phyloP scores from a whole-genome alignment of 192 early-diverging fungal genomes.

The Entophlyctis luteolus region DNA sequence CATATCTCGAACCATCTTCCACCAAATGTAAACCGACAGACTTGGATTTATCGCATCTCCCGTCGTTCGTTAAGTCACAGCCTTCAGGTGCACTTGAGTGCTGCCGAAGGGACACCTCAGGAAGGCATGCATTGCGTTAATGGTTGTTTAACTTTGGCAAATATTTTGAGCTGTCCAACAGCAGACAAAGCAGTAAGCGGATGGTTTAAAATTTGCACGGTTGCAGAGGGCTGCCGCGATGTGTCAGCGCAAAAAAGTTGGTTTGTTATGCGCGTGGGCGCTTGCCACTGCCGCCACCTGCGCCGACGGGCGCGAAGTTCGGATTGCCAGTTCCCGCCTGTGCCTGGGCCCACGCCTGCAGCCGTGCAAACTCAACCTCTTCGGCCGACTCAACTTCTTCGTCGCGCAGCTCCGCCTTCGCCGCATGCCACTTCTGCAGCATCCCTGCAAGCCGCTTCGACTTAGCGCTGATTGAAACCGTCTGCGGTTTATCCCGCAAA shows the following conservation, averaged over 20 bases:
- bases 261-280: neutral
- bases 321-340: slow-evolving; percentile 6
- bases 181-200: neutral
- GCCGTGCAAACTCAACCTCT: neutral
- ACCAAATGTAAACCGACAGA: too few relatives aligned
- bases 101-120: too few relatives aligned
- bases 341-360: slow-evolving; percentile 7
- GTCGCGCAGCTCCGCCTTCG: slow-evolving; percentile 5
- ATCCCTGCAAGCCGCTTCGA: neutral
- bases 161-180: neutral
- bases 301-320: slow-evolving; percentile 11
- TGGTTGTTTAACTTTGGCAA: neutral
- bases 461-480: slow-evolving; percentile 20
- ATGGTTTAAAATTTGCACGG: neutral
- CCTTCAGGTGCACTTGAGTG: too few relatives aligned
- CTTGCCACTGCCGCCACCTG: neutral
- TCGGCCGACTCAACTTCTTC: neutral
- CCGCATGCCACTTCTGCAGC: slow-evolving; percentile 20
- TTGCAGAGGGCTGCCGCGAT: neutral
- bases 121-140: too few relatives aligned
- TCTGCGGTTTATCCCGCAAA: slow-evolving; percentile 5
- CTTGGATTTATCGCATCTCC: too few relatives aligned
- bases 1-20: too few relatives aligned
- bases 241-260: neutral
- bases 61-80: too few relatives aligned